Conservation (phyloP, 192 early-diverging fungal species). For the Backusella morwellensis region DNA sequence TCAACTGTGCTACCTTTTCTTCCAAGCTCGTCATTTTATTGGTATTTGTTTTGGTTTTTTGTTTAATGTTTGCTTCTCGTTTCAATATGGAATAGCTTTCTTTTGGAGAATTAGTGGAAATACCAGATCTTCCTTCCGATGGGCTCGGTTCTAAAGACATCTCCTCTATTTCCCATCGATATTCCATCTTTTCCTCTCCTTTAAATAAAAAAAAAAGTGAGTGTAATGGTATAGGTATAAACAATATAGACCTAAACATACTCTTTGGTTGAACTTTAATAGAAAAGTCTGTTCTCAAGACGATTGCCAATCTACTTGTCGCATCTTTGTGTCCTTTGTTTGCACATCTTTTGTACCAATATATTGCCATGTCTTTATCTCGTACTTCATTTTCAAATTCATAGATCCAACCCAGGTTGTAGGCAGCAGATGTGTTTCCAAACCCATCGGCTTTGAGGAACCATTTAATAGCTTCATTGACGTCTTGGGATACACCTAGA, state of each 20-base stretch:
- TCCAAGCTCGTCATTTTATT: not conserved
- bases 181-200: not conserved
- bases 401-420: not conserved
- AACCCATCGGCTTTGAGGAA: not conserved
- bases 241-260: not conserved
- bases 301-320: not conserved
- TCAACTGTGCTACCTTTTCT: not conserved
- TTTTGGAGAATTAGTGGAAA: too few species aligned
- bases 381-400: not conserved
- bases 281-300: not conserved
- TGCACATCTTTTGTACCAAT: not conserved
- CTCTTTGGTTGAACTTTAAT: not conserved
- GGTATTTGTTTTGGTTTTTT: not conserved
- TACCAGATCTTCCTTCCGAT: not conserved
- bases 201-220: not conserved
- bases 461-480: not conserved
- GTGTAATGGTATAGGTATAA: not conserved
- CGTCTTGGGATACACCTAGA: not conserved
- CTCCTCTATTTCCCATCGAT: not conserved
- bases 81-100: not conserved
- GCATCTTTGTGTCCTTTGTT: not conserved
- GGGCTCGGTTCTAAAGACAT: not conserved
- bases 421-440: not conserved
- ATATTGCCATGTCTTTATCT: not conserved
- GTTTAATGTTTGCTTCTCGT: not conserved